Conservation (phyloP, 164 flowering plant species). For the Sextonia rubra region DNA sequence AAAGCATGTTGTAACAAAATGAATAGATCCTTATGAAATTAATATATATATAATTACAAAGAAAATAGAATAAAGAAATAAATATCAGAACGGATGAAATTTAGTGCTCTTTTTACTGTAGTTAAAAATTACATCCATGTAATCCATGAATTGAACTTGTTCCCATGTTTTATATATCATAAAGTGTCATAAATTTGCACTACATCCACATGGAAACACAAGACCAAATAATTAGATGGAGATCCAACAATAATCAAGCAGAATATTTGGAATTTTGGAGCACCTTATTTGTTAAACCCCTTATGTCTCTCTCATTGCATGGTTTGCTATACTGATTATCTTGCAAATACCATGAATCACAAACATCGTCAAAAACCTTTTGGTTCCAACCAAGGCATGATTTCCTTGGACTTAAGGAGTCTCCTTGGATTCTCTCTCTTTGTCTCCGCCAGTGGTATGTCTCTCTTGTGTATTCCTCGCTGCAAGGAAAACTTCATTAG, state of each 20-base stretch:
- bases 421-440: slow-evolving; percentile 33
- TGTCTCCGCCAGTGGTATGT: slow-evolving; percentile 54
- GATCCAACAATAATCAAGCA: background rate
- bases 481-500: slow-evolving; percentile 24
- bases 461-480: slow-evolving; percentile 58
- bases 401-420: slow-evolving; percentile 32
- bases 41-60: too few species aligned
- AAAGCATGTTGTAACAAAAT: background rate
- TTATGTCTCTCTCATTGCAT: slow-evolving; percentile 28
- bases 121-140: background rate
- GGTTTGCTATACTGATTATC: slow-evolving; percentile 38
- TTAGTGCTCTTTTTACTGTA: background rate
- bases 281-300: slow-evolving; percentile 53
- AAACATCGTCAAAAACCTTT: slow-evolving; percentile 8
- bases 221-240: background rate
- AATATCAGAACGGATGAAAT: background rate
- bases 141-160: background rate
- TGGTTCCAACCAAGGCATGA: slow-evolving; percentile 33
- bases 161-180: background rate
- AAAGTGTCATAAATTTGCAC: background rate
- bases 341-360: slow-evolving; percentile 30
- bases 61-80: background rate
- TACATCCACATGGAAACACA: background rate
- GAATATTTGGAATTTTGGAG: slow-evolving; percentile 3
- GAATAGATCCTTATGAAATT: background rate